Evolutionary conservation across 805 yeast genomes (phyloP), one percentile per base, ranked within the genome.

Genomic region (Metschnikowia amazonensis): DNA sequence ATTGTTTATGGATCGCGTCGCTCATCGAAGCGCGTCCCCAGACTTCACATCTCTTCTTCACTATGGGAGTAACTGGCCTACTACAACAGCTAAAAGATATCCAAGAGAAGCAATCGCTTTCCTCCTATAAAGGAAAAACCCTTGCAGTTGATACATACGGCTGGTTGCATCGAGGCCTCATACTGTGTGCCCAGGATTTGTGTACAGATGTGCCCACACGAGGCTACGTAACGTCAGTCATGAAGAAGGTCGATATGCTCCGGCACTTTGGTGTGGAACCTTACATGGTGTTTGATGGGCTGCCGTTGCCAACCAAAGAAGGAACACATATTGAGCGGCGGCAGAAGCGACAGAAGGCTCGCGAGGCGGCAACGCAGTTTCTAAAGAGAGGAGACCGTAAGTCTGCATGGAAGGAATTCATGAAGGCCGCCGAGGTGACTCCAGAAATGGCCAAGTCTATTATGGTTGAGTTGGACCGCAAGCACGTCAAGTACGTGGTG

Each of bases 121-220:
- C 76, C 45, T 66, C 76, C 29, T 87, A 80, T 61, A 65, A 80
- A 11, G 97, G 96, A 1, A 74, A 82, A 57, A 81, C 86, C 0
- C 67, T 90, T 35, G 99, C 96, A 0, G 83, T 94, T n/a, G 99
- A 94, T 60, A 90, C 96, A 0, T 94, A 89, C 59, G 89, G 97
- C 1, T 94, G 99, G 99, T 76, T 94, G 4, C 99, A 94, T 65
- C 79, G 87, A 51, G 90, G 94, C 4, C 82, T 87, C 3, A 77
- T 83, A 42, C 70, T 88, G 14, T 90, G 98, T 65, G 86, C 97
- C 0, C 80, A 77, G 64, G 96, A 94, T 41, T 67, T 94, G 38
- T 88, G 89, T 7, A 69, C 77, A 42, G 86, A 79, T 9, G 63
- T 67, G 42, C 88, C 89, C 1, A 88, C 98, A 0, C 70, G 74